phyloP scores from a whole-genome alignment of 1,284 basidiomycete genomes.

The Ganoderma sinense region DNA sequence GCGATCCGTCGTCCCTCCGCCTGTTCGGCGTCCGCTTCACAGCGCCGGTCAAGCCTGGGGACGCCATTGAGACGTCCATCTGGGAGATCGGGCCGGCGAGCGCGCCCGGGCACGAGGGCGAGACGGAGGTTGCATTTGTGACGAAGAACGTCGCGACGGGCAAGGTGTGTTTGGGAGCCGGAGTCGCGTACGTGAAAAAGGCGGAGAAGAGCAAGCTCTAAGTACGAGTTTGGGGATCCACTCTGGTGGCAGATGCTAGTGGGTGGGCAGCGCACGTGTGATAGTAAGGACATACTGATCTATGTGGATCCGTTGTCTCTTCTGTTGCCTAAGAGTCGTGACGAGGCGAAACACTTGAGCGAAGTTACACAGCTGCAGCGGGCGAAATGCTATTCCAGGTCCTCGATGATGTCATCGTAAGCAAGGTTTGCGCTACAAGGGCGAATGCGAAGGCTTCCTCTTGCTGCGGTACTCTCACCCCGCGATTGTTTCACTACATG shows the following conservation, averaged over 20 bases:
- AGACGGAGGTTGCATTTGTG: constrained; percentile 74
- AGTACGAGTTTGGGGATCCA: background rate
- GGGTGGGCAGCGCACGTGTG: background rate
- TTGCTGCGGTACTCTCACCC: no score
- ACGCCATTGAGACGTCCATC: constrained; percentile 76
- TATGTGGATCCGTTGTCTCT: background rate
- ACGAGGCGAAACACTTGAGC: no score
- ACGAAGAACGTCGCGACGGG: constrained; percentile 74
- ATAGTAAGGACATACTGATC: background rate
- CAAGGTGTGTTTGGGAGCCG: constrained; percentile 69
- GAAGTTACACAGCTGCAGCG: no score
- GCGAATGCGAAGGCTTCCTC: no score
- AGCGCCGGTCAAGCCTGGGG: constrained; percentile 81
- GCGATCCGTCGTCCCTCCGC: constrained; percentile 56
- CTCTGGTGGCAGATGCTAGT: background rate
- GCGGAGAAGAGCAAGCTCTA: constrained; percentile 53
- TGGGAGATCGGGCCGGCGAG: constrained; percentile 72
- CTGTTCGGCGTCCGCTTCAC: constrained; percentile 81
- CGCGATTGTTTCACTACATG: no score
- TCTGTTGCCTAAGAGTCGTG: background rate
- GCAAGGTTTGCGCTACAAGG: no score
- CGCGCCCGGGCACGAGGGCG: constrained; percentile 1
- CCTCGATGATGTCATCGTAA: no score
- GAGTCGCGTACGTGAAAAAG: constrained; percentile 67
- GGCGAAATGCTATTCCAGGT: no score